Evolutionary conservation across 176 grass and related monocot genomes (phyloP).

Genomic region (Phyllostachys edulis): DNA sequence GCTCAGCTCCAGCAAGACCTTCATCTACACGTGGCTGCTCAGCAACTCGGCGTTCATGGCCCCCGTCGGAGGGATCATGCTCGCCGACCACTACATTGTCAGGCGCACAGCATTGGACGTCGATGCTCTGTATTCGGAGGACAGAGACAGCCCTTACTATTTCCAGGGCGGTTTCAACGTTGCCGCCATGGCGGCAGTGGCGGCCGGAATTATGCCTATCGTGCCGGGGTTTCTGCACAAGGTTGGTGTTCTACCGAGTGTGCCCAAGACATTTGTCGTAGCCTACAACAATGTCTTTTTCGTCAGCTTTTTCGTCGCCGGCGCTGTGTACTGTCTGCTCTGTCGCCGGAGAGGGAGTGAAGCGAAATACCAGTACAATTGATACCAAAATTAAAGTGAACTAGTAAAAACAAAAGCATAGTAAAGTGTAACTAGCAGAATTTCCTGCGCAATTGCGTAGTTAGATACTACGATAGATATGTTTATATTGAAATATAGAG

Average conservation of each 20-base stretch:
- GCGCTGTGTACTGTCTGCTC: conserved; percentile 66
- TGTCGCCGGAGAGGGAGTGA: conserved; percentile 22
- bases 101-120: conserved; percentile 62
- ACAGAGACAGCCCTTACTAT: conserved; percentile 56
- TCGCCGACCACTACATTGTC: conserved; percentile 86
- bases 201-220: conserved; percentile 59
- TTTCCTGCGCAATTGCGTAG: too few relatives aligned
- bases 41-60: conserved; percentile 89
- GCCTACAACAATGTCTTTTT: conserved; percentile 93
- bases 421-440: not conserved
- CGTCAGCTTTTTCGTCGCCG: conserved; percentile 79
- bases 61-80: conserved; percentile 71
- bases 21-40: conserved; percentile 92
- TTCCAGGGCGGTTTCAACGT: conserved; percentile 72
- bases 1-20: conserved; percentile 90
- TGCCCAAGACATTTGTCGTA: conserved; percentile 31
- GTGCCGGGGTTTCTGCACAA: conserved; percentile 76
- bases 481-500: not conserved
- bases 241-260: conserved; percentile 51
- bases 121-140: conserved; percentile 61
- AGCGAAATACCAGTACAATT: conserved; percentile 1
- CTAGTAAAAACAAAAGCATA: conserved; percentile 9
- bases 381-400: not conserved
- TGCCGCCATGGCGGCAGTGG: conserved; percentile 58
- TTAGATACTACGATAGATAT: not conserved